Evolutionary conservation across 169 alveolate species (phyloP).

Genomic region (Condylostoma magnum): DNA sequence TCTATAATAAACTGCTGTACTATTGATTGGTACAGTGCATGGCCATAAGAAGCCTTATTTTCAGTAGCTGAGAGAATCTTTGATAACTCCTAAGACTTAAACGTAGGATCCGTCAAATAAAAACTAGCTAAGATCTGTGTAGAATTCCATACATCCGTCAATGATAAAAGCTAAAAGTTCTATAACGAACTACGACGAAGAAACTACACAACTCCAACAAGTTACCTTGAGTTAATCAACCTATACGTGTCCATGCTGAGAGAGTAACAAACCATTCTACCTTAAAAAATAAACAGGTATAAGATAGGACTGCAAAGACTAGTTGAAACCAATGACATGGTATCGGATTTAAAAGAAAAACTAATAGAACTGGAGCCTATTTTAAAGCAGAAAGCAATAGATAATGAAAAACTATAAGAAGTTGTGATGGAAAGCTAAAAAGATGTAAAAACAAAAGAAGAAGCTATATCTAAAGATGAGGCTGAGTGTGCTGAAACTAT

Average conservation of each 20-base stretch:
- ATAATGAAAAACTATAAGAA: constrained; percentile 68
- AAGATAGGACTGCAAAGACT: constrained; percentile 87
- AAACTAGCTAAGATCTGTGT: constrained; percentile 81
- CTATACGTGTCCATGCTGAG: constrained; percentile 77
- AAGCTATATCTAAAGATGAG: constrained; percentile 50
- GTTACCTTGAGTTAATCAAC: constrained; percentile 87
- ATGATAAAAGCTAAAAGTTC: constrained; percentile 69
- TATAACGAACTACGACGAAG: constrained; percentile 81
- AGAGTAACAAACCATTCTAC: constrained; percentile 71
- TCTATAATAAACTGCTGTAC: constrained; percentile 88
- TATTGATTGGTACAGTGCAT: constrained; percentile 89
- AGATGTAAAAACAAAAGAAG: constrained; percentile 51
- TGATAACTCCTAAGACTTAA: constrained; percentile 75
- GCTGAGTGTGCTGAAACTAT: constrained; percentile 70
- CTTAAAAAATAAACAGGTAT: constrained; percentile 82
- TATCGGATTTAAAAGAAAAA: constrained; percentile 79
- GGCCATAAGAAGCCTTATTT: constrained; percentile 93
- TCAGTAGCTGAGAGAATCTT: constrained; percentile 87
- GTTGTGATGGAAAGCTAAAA: constrained; percentile 44
- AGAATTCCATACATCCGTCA: constrained; percentile 78
- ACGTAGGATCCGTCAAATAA: constrained; percentile 63
- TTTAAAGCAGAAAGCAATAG: constrained; percentile 76
- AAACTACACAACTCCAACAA: constrained; percentile 90
- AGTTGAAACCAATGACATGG: constrained; percentile 88
- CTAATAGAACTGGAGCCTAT: constrained; percentile 79